These are phyloP conservation scores for Mortierella hygrophila DNA, from an alignment of 192 early-diverging fungal genomes.

Conservation along the genomic window DNA sequence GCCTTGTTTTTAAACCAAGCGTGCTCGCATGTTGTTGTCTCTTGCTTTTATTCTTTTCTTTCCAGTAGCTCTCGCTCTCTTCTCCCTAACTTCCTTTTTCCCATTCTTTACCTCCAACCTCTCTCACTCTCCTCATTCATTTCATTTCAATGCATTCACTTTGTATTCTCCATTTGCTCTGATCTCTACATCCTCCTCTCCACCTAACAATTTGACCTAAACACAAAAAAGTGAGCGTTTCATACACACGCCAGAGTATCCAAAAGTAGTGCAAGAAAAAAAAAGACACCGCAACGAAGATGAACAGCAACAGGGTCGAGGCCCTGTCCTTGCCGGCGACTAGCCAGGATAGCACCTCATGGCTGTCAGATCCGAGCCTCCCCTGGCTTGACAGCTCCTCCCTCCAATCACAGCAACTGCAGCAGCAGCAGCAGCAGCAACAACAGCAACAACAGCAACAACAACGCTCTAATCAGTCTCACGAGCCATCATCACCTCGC, in stretches of 20 bases:
- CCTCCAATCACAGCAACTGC: background rate
- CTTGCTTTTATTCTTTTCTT: background rate
- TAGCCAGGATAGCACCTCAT: background rate
- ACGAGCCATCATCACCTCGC: background rate
- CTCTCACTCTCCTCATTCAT: background rate
- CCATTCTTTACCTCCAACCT: background rate
- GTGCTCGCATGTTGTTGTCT: background rate
- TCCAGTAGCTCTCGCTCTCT: background rate
- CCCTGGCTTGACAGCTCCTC: constrained; percentile 1
- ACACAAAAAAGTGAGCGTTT: background rate
- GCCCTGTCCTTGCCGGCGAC: background rate
- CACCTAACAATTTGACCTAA: background rate
- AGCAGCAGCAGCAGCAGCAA: background rate
- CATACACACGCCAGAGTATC: background rate
- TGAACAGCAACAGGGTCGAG: background rate
- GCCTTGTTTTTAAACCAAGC: background rate
- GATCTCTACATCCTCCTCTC: background rate
- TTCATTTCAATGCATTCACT: background rate
- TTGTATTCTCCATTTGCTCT: background rate
- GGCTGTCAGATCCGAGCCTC: constrained; percentile 7
- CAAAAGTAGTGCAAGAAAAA: background rate
- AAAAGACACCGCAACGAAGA: background rate
- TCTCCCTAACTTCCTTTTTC: background rate
- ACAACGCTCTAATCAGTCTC: background rate
- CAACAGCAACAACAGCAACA: background rate